Evolutionary conservation across 129 eudicot species (phyloP), one percentile per base, ranked within the genome.

Genomic region (Gnaphalium uliginosum): DNA sequence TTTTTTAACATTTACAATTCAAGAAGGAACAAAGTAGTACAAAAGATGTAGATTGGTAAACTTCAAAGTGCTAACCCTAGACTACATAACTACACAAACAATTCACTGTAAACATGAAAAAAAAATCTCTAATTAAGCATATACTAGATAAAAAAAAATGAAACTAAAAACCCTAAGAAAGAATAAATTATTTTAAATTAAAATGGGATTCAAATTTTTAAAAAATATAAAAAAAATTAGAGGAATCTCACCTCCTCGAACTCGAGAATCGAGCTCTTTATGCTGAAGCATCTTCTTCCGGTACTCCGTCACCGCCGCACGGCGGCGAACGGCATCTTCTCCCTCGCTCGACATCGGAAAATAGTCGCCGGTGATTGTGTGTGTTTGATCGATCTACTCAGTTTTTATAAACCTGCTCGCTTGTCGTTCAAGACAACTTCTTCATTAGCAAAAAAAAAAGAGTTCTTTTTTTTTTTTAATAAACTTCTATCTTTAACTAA

Each of bases 321-420:
- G 93, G 69, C 97, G 96, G 26, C 99, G 97, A 33, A 76, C 96
- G 23, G 85, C 99, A 43, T 91, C 99, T 75, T 91, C 99, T 0
- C 78, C 82, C 56, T 84, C 94, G 59, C 30, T 85, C n/a, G 96
- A 39, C 97, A 86, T 85, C 70, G 83, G 78, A 71, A 79, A 82
- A n/a, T 27, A 8, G 51, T 61, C 6, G 64, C 46, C 66, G 50
- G 60, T 76, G 65, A 41, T 48, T 26, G n/a, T 43, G 22, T 58
- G 71, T 32, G 50, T 39, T 46, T 29, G 78, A 50, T 81, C 73
- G 68, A 61, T 78, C 64, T 69, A 22, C 32, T 29, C 32, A 29
- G 32, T 3, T 29, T 29, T 29, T 2, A 0, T 1, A 29, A 4
- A 29, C 2, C 32, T 29, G 4, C 50, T 78, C 61, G 66, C 82